These are phyloP conservation scores for Drechslerella coelobrocha DNA, from an alignment of 2,329 filamentous ascomycete species.

Conservation along the genomic window DNA sequence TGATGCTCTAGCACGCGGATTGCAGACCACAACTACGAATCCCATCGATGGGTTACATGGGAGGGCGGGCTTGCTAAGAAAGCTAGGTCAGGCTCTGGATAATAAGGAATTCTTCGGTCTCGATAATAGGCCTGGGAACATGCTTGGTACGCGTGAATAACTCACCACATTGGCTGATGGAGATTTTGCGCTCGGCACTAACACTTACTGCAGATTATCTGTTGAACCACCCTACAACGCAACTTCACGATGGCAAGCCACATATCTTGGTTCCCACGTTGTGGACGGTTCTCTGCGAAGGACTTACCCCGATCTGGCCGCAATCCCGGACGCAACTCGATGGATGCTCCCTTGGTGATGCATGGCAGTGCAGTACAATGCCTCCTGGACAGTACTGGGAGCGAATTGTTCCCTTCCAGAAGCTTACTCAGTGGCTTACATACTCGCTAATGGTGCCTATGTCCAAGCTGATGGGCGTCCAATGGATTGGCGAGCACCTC, in stretches of 20 bases:
- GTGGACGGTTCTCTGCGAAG: constrained; percentile 89
- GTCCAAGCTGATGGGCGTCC: constrained; percentile 77
- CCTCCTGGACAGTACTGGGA: constrained; percentile 76
- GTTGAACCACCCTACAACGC: constrained; percentile 87
- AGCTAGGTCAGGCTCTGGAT: constrained; percentile 75
- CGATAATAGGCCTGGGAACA: constrained; percentile 85
- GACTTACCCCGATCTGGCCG: constrained; percentile 87
- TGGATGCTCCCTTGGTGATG: constrained; percentile 85
- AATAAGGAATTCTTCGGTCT: constrained; percentile 84
- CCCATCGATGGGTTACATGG: constrained; percentile 85
- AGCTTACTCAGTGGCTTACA: constrained; percentile 91
- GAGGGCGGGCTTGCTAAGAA: constrained; percentile 77
- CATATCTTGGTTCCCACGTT: constrained; percentile 86
- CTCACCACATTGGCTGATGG: neutral
- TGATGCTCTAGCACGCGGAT: constrained; percentile 75
- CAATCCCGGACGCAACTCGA: constrained; percentile 83
- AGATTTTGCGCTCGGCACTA: neutral
- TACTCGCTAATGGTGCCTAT: constrained; percentile 94
- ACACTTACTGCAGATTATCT: constrained; percentile 72
- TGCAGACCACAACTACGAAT: constrained; percentile 84
- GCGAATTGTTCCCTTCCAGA: constrained; percentile 88
- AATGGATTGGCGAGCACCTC: constrained; percentile 80
- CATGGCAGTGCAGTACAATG: constrained; percentile 88
- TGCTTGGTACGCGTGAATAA: constrained; percentile 71
- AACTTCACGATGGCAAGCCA: constrained; percentile 79